These are phyloP conservation scores for Wickerhamiella cacticola DNA, from an alignment of 805 yeast genomes.

Conservation along the genomic window DNA sequence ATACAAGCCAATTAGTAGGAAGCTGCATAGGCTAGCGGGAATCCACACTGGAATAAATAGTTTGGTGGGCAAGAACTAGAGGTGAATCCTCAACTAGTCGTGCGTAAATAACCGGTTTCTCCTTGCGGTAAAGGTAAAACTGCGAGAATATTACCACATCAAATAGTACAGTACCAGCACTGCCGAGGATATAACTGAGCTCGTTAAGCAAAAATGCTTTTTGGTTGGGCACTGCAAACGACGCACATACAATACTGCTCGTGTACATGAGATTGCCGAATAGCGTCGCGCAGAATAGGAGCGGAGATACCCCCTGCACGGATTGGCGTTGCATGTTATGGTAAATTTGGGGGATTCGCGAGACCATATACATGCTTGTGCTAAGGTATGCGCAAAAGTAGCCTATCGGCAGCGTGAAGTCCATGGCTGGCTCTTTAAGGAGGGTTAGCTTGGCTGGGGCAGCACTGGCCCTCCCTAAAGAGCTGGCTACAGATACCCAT, in stretches of 20 bases:
- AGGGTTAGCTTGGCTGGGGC: not conserved
- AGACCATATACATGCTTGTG: conserved; percentile 57
- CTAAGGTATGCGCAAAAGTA: conserved; percentile 62
- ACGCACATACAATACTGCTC: conserved; percentile 50
- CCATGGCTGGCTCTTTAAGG: conserved; percentile 6
- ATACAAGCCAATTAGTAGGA: not conserved
- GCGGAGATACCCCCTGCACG: conserved; percentile 74
- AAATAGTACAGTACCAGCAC: conserved; percentile 72
- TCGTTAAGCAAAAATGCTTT: conserved; percentile 50
- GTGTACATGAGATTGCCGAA: conserved; percentile 70
- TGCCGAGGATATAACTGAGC: conserved; percentile 71
- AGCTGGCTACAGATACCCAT: conserved; percentile 11
- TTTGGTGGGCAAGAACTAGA: conserved; percentile 1
- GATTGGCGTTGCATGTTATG: conserved; percentile 70
- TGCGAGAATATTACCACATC: conserved; percentile 42
- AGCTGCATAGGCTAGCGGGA: too few relatives aligned
- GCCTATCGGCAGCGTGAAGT: conserved; percentile 30
- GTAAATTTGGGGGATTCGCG: conserved; percentile 73
- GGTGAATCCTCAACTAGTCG: not conserved
- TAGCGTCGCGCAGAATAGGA: conserved; percentile 67
- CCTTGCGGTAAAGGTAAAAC: conserved; percentile 16
- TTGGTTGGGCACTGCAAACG: conserved; percentile 33
- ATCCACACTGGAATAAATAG: not conserved
- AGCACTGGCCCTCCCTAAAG: conserved; percentile 14
- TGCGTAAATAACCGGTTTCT: not conserved